Evolutionary conservation across 73 alveolate species (phyloP), one percentile per base, ranked within the genome.

Genomic region (Paramecium biaurelia): DNA sequence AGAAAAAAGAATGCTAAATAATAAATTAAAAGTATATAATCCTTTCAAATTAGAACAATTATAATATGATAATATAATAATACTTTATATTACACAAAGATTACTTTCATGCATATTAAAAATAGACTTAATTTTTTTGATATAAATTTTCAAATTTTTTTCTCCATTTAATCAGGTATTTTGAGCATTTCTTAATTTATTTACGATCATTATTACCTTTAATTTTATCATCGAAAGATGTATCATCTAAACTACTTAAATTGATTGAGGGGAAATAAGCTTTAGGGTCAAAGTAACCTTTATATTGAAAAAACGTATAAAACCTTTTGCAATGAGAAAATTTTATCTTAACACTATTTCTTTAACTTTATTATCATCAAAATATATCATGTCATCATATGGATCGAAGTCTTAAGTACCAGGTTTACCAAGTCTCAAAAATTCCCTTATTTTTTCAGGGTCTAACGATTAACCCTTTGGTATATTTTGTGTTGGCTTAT

Each of bases 321-420:
- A 15, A 70, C 94, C 94, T 49, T 89, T 89, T 5, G 94, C 85
- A 70, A 89, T 89, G 18, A 89, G 35, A 9, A 89, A 89, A 47
- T 89, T 89, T 45, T 89, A 49, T 37, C 94, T 84, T 4, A 89
- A 53, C 23, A 89, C 94, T 28, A 89, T 82, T 70, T 89, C 94
- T 89, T 82, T 89, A 12, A 89, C 87, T 32, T 89, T 89, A 58
- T 89, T 89, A 45, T 89, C 94, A 43, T 89, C 94, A 32, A 70
- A 89, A 70, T 89, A 89, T 11, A 89, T 70, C 72, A 89, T 89
- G 47, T 89, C 94, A 43, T 89, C 94, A 43, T 89, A 89, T 12
- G 87, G 94, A 47, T 89, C 94, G 18, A 89, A 89, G 43, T 89
- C 94, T 14, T 76, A 45, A 70, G 89, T 72, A 20, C 94, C 94